These are phyloP conservation scores for Elsinoe necatrix DNA, from an alignment of 2,329 filamentous ascomycete genomes.

Conservation along the genomic window DNA sequence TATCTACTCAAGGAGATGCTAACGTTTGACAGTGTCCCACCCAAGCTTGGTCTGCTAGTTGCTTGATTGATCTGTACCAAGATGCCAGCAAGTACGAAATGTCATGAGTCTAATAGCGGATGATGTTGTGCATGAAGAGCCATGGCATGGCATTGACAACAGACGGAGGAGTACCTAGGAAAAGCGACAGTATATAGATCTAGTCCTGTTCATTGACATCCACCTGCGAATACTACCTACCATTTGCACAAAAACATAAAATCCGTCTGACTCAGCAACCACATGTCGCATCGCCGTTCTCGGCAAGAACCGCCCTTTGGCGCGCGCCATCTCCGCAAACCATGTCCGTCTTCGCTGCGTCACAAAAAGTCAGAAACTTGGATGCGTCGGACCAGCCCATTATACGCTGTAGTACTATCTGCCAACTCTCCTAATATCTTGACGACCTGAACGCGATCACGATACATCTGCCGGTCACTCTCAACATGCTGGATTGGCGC, in stretches of 20 bases:
- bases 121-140: not conserved
- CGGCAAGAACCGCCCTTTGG: not conserved
- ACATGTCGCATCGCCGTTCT: conserved; percentile 5
- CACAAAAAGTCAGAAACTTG: conserved; percentile 14
- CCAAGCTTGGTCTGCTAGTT: conserved; percentile 92
- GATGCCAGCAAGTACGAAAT: conserved; percentile 54
- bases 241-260: not conserved
- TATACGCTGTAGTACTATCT: not conserved
- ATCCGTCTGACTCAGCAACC: not conserved
- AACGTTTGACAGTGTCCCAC: conserved; percentile 63
- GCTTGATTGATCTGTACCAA: conserved; percentile 91
- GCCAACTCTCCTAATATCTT: not conserved
- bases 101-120: not conserved
- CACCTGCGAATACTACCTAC: not conserved
- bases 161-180: not conserved
- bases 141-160: not conserved
- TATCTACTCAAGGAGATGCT: conserved; percentile 23
- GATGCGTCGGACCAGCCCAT: not conserved
- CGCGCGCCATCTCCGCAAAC: not conserved
- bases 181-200: not conserved
- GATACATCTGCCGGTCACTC: not conserved
- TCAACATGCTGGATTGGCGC: conserved; percentile 13
- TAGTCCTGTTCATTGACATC: conserved; percentile 5
- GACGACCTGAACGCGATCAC: not conserved
- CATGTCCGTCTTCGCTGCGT: not conserved